phyloP scores from a whole-genome alignment of 2,329 filamentous ascomycete genomes.

The Nakataea oryzae region DNA sequence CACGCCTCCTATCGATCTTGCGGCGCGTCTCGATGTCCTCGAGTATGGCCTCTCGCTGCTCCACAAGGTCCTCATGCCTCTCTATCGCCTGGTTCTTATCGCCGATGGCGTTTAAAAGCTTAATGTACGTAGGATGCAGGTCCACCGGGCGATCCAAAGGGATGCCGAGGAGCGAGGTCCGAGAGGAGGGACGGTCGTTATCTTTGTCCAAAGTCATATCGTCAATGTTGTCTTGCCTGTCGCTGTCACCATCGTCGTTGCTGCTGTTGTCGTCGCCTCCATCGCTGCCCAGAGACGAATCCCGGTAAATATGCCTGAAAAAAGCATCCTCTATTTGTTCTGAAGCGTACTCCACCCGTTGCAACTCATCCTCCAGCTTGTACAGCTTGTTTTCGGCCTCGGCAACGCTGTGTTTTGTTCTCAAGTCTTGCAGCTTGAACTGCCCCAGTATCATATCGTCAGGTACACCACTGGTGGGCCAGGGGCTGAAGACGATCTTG shows the following conservation, averaged over 20 bases:
- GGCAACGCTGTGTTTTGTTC: slow-evolving; percentile 6
- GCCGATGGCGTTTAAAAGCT: slow-evolving; percentile 30
- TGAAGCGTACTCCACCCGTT: neutral
- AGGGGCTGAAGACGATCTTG: neutral
- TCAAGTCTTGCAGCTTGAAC: neutral
- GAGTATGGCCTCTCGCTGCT: slow-evolving; percentile 26
- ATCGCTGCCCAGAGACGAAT: neutral
- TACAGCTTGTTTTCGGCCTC: slow-evolving; percentile 24
- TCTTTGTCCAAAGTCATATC: neutral
- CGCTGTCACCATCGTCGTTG: neutral
- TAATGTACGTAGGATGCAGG: slow-evolving; percentile 34
- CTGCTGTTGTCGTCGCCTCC: neutral
- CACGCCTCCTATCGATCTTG: slow-evolving; percentile 5
- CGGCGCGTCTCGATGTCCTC: slow-evolving; percentile 19
- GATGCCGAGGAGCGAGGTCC: slow-evolving; percentile 16
- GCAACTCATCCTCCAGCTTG: slow-evolving; percentile 17
- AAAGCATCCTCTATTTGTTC: slow-evolving; percentile 16
- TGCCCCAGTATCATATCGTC: neutral
- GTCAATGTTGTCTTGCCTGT: neutral
- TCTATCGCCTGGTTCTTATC: slow-evolving; percentile 37
- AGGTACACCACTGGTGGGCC: neutral
- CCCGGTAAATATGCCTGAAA: slow-evolving; percentile 16
- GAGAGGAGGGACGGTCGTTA: slow-evolving; percentile 5
- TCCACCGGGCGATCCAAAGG: slow-evolving; percentile 16
- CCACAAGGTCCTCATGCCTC: slow-evolving; percentile 30